A percentile compares a stretch with the other conserved stretches of the same genome.
phyloP scores from a whole-genome alignment of 306 rosid genomes.

The Ochetophila trinervis region DNA sequence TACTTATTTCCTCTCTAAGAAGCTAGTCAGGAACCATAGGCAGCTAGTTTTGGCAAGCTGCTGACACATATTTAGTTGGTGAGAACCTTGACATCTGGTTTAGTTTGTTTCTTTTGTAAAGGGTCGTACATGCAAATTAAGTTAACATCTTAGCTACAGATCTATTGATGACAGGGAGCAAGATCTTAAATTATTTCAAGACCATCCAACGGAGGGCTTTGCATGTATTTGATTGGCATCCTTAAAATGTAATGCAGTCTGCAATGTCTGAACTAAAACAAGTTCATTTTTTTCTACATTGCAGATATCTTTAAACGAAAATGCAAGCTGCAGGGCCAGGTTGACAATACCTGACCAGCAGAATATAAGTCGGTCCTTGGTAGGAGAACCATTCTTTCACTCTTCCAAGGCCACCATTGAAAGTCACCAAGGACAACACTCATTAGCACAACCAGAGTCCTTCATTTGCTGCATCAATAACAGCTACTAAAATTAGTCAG shows the following conservation, averaged over 20 bases:
- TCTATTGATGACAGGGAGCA: background rate
- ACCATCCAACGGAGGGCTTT: background rate
- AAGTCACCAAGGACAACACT: no score
- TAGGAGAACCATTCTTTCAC: no score
- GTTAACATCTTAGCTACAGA: background rate
- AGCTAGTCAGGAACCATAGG: background rate
- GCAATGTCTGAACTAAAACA: background rate
- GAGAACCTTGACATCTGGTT: background rate
- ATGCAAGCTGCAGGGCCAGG: no score
- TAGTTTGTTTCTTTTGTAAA: background rate
- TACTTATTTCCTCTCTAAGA: background rate
- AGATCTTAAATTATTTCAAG: background rate
- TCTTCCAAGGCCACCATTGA: no score
- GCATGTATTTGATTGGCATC: background rate
- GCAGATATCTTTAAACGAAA: no score
- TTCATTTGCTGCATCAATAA: no score
- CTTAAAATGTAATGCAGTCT: no score
- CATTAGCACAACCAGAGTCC: no score
- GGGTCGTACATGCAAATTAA: background rate
- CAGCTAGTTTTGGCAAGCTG: background rate
- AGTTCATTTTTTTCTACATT: background rate
- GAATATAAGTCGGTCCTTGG: no score
- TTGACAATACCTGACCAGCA: no score
- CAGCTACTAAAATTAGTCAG: no score
- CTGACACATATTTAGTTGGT: background rate